These are phyloP conservation scores for Phragmites australis DNA, from an alignment of 176 grass and related monocot genomes.

Conservation along the genomic window DNA sequence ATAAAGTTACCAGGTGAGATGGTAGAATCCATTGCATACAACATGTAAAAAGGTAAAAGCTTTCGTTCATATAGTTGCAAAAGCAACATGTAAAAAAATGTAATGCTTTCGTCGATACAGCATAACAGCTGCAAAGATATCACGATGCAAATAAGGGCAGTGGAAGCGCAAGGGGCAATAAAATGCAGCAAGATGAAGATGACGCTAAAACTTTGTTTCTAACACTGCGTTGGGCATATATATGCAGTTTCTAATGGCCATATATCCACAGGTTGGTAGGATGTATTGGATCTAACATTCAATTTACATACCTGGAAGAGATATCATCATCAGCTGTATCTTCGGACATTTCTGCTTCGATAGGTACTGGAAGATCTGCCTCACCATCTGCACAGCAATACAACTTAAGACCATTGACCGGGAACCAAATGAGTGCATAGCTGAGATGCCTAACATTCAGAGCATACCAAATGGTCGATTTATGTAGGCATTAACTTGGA, in stretches of 20 bases:
- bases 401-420: slow-evolving; percentile 19
- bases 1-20: neutral
- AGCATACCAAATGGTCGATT: slow-evolving; percentile 77
- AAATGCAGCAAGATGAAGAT: neutral
- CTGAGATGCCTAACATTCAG: slow-evolving; percentile 25
- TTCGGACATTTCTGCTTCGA: slow-evolving; percentile 86
- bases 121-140: neutral
- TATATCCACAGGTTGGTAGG: slow-evolving; percentile 6
- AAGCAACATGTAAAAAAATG: neutral
- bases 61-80: neutral
- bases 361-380: slow-evolving; percentile 62
- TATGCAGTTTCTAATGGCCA: slow-evolving; percentile 21
- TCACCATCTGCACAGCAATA: slow-evolving; percentile 66
- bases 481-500: slow-evolving; percentile 75
- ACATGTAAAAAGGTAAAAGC: neutral
- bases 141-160: neutral
- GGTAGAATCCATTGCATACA: neutral
- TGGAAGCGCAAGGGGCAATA: neutral
- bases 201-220: slow-evolving; percentile 7
- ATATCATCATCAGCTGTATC: slow-evolving; percentile 94
- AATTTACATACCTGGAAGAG: slow-evolving; percentile 79
- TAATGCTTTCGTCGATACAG: neutral
- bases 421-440: slow-evolving; percentile 24
- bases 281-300: neutral
- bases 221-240: neutral